phyloP scores from a whole-genome alignment of 2,329 filamentous ascomycete genomes.

The Alternaria sp. region DNA sequence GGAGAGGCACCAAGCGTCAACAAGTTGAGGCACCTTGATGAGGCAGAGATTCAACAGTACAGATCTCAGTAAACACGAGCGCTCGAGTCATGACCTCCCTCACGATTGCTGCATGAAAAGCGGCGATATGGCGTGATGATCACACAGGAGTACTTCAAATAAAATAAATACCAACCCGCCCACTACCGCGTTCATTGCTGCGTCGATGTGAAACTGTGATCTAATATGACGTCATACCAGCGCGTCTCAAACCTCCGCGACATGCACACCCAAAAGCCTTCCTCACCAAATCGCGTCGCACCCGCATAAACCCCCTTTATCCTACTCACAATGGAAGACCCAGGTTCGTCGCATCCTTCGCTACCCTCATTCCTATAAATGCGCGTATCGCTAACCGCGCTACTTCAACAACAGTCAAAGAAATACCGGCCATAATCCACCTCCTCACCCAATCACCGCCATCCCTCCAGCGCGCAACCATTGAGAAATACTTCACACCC shows the following conservation, averaged over 20 bases:
- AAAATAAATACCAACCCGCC: neutral
- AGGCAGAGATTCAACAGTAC: constrained; percentile 55
- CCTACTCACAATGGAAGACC: constrained; percentile 34
- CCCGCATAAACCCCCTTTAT: neutral
- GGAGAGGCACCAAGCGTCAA: constrained; percentile 77
- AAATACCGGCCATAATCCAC: constrained; percentile 73
- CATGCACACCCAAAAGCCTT: constrained; percentile 1
- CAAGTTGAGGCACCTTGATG: constrained; percentile 75
- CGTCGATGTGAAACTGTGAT: neutral
- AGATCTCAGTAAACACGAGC: constrained; percentile 38
- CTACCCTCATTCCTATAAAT: neutral
- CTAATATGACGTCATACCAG: constrained; percentile 20
- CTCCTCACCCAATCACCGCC: constrained; percentile 73
- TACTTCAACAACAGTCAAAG: constrained; percentile 52
- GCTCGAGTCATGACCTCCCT: neutral
- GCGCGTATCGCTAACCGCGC: neutral
- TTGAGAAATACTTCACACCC: constrained; percentile 77
- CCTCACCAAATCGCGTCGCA: neutral
- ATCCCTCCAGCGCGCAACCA: constrained; percentile 68
- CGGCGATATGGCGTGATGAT: neutral
- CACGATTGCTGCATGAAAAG: neutral
- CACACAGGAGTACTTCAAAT: neutral
- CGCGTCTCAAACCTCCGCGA: constrained; percentile 13
- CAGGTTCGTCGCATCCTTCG: constrained; percentile 27
- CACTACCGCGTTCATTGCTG: neutral